Evolutionary conservation across 352 stramenopile genomes (phyloP), one percentile per base, ranked within the genome.

Genomic region (Sclerospora graminicola): DNA sequence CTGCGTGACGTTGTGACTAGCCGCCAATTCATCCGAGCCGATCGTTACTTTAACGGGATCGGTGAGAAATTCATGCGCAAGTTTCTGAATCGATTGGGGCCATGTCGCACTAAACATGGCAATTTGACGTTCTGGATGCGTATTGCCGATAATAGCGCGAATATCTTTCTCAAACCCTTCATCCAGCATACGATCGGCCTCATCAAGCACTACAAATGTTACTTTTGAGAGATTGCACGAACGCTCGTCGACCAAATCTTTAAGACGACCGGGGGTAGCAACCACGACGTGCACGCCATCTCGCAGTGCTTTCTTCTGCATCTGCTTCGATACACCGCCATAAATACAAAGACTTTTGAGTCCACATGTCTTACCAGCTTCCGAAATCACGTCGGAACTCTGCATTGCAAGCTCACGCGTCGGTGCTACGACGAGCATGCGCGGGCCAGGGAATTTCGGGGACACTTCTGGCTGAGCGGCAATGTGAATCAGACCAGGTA

Each of bases 31-130:
- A 60, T 98, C 91, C 45, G 94, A 96, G 14, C 95, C 79, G 26
- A 96, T 93, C 21, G 82, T 95, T 24, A 97, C 79, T 57, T 95
- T 95, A 35, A 98, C 82, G 0, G 91, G 88, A 60, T 98, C 70
- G 2, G 63, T 69, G 45, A 98, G 82, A 63, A 98, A 98, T 52
- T 98, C 90, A 45, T 95, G 75, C 16, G 95, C 95, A 39, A 99
- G 82, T 47, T 91, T 84, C 62, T 97, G 93, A 56, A 99, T 97
- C 19, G 76, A 95, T 54, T 96, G 84, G 23, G 95, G 95, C 94
- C 94, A 98, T 19, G 94, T 98, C 9, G 94, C 94, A 20, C 73
- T 93, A 73, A 98, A 98, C 93, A 99, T 98, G 51, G 89, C 89
- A 58, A 96, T 98, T 65, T 98, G 92, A 15, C 93, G 79, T 59